Base-by-base conservation (phyloP, 305 asterid species). In the Ruellia speciosa region DNA sequence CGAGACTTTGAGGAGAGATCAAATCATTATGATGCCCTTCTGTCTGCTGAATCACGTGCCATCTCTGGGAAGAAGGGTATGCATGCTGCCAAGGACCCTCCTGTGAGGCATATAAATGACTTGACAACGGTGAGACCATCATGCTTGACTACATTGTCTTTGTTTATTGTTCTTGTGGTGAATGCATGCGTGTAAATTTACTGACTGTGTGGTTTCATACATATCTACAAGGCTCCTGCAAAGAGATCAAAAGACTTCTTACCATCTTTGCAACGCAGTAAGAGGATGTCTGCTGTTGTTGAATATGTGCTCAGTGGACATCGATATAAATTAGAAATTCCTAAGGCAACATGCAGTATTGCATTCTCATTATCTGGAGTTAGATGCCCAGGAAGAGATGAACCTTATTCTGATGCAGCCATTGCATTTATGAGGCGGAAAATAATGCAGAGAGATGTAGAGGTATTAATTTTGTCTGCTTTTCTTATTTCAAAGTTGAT, bases 381-480 rank as follows among this genome's bases (percentile, higher is more conserved):
- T 56, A 80, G 99, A 71, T 93, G 99, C 56, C 97, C 97, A 0
- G 99, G 95, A 39, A 97, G 99, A 40, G 86, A 68, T 19, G 97
- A 93, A 72, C 95, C 92, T 15, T 86, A 73, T 62, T 86, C 97
- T 50, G 89, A 93, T 5, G 99, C 86, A 65, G 97, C 99, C 61
- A 89, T 93, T 77, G 94, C 99, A 18, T 76, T 93, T 51, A 89
- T 93, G 99, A 81, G 99, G 79, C 75, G 95, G 68, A 89, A 83
- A 75, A 89, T 93, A 72, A 86, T 93, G 99, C 99, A 93, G 85
- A 93, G 96, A 83, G 99, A 93, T 76, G 95, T 89, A 0, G 99
- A 93, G 94, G 99, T 88, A 81, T 10, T 62, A 11, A 16, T 40
- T 17, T 55, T 15, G 18, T 64, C 60, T 46, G 62, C 52, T 50